Base-by-base conservation (phyloP, 257 asterid genomes). In the Nyctanthes arbortristis region DNA sequence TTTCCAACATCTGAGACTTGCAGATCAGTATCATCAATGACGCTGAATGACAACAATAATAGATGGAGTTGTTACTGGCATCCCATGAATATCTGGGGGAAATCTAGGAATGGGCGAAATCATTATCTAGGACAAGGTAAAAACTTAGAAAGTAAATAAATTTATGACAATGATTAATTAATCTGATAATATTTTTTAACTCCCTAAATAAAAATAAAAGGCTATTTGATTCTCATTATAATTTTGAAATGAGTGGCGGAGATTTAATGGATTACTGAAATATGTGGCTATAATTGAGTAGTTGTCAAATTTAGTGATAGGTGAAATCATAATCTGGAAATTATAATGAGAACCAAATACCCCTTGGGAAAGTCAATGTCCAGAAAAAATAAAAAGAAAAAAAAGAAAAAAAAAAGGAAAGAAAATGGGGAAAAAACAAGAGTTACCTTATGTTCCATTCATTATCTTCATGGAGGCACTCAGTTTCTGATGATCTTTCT, bases 361-460 rank as follows among this genome's bases (percentile, higher is more conserved):
- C n/a, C n/a, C n/a, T n/a, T n/a, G n/a, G n/a, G n/a, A n/a, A n/a
- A n/a, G n/a, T n/a, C n/a, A n/a, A n/a, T n/a, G n/a, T n/a, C n/a
- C n/a, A n/a, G n/a, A n/a, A n/a, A n/a, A n/a, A 47, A 47, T 52
- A 20, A 52, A 3, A 7, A 24, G 7, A 57, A 55, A 7, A 35
- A 6, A 5, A 43, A 58, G 35, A 66, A 12, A 36, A 18, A 18
- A 32, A 47, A 61, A 59, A 29, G n/a, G n/a, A n/a, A n/a, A n/a
- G n/a, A 20, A 33, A 40, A 58, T 32, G 34, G 25, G 70, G 4
- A 58, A 32, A 34, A 31, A 45, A n/a, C 35, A 27, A 1, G 24
- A 31, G 65, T 56, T 60, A 88, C 99, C 99, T 94, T 73, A 94
- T 94, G 76, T 86, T 91, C 99, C 99, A 94, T 61, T 94, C 99